Base-by-base conservation (phyloP, 805 yeast species). In the Ogataea henricii region DNA sequence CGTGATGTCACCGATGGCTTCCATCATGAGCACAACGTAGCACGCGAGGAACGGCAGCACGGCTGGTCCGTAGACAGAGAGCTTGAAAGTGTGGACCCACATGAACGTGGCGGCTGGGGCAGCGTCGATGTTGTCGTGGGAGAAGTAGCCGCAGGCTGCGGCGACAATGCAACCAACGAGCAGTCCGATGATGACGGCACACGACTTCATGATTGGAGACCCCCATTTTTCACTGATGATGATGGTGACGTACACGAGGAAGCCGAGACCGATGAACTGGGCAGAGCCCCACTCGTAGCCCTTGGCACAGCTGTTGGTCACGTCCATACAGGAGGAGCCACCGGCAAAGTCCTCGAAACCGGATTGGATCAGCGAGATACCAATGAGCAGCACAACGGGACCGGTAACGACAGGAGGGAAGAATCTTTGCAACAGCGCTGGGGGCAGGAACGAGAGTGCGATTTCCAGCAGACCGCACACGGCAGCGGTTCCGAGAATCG, bases 381-480 rank as follows among this genome's bases (percentile, higher is more conserved):
- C 97, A 61, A 90, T 89, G 27, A 90, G 74, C 46, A 90, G 68
- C 25, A 90, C 96, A 39, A 90, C 96, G 8, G 96, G 96, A 48
- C 97, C 97, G 23, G 96, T 90, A 52, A 91, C 97, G 45, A 89
- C 70, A 30, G 96, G 91, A 16, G 97, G 97, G 72, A 90, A 90
- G 29, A 87, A 60, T 51, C 74, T 81, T 65, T 87, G 89, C 55
- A 90, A 74, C 12, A 76, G 55, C 30, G 73, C 76, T 4, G 96
- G 82, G 9, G 97, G 97, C 56, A 85, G 65, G 65, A 91, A 90
- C 0, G 96, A 85, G 43, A 88, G 63, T 7, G 76, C 56, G 34
- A 91, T 74, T 72, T 88, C 95, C 17, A 90, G 60, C 30, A 91
- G 71, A 3, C 89, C 87, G 69, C 96, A 88, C 17, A 80, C 76